Percentiles rank a stretch among this genome's conserved stretches.
These are phyloP conservation scores for Pyrrhoderma lamaoense DNA, from an alignment of 1,284 basidiomycete genomes.

Conservation along the genomic window DNA sequence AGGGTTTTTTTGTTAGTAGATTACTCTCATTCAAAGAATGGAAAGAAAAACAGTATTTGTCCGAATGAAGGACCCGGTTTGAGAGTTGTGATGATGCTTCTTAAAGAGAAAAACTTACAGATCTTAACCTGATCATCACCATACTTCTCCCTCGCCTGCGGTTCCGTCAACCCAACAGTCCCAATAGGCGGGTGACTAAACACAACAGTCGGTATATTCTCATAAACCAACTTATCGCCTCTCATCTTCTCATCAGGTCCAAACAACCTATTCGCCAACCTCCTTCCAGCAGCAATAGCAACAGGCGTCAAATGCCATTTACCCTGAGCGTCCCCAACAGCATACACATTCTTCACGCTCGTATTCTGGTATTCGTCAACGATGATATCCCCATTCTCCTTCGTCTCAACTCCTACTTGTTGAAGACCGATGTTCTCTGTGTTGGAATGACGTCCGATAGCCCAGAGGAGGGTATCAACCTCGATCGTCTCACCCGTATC, in stretches of 20 bases:
- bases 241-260: constrained; percentile 78
- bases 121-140: constrained; percentile 84
- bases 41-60: not conserved
- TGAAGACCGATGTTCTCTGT: constrained; percentile 78
- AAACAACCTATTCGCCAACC: constrained; percentile 86
- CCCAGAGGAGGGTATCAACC: constrained; percentile 90
- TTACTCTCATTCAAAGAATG: not conserved
- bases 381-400: constrained; percentile 74
- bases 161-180: constrained; percentile 87
- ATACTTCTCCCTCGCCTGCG: constrained; percentile 81
- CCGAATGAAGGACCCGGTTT: too few species aligned
- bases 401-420: constrained; percentile 68
- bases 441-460: constrained; percentile 83
- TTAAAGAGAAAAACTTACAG: constrained; percentile 53
- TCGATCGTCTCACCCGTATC: constrained; percentile 71
- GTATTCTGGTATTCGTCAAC: constrained; percentile 93
- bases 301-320: constrained; percentile 96
- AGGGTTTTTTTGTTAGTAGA: constrained; percentile 1
- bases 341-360: constrained; percentile 63
- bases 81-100: too few species aligned
- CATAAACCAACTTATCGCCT: constrained; percentile 83
- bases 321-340: constrained; percentile 90
- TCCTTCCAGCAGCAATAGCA: constrained; percentile 91
- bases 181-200: constrained; percentile 94
- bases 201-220: constrained; percentile 89